Base-by-base conservation (phyloP, 495 filamentous ascomycete species). In the Oleoguttula mirabilis region DNA sequence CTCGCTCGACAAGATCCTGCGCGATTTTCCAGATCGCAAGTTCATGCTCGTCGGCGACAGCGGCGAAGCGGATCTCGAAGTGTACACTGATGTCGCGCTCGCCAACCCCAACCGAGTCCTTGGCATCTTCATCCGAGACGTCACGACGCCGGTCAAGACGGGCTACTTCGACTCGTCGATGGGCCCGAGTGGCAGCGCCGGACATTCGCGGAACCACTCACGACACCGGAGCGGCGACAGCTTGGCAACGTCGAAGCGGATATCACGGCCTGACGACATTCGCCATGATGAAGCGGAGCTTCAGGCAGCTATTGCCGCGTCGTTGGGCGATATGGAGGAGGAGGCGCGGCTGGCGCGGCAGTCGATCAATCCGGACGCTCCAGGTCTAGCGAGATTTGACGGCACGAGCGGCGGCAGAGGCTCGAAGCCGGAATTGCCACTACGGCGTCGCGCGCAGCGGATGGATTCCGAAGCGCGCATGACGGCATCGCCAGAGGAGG, bases 11-110 rank as follows among this genome's bases (percentile, higher is more conserved):
- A 79, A 73, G 47, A 81, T 99, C 24, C 63, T 95, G 48, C 66
- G 71, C 15, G 90, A 99, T 54, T 99, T 96, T 55, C 90, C 90
- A 0, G 70, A 87, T 35, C 69, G 92, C 32, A 81, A 76, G 47
- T 99, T 95, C 59, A 72, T 99, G 7, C 71, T 99, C 0, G 79
- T 94, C 23, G 90, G 90, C 3, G 90, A 98, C 53, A 94, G 87
- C 52, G 90, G 90, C 16, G 90, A 98, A 60, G 88, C 88, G 3
- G 90, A 98, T 61, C 69, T 98, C 2, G 90, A 98, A 60, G 86
- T 99, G 0, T 99, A 99, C 54, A 95, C 86, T 0, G 88, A 99
- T 45, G 70, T 93, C n/a, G 84, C 78, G 0, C 51, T 86, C 16
- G 76, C 80, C 10, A 80, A 94, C 57, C 90, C 85, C 0, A 82